Conservation (phyloP, 129 eudicot species). For the Artemisia tridentata region DNA sequence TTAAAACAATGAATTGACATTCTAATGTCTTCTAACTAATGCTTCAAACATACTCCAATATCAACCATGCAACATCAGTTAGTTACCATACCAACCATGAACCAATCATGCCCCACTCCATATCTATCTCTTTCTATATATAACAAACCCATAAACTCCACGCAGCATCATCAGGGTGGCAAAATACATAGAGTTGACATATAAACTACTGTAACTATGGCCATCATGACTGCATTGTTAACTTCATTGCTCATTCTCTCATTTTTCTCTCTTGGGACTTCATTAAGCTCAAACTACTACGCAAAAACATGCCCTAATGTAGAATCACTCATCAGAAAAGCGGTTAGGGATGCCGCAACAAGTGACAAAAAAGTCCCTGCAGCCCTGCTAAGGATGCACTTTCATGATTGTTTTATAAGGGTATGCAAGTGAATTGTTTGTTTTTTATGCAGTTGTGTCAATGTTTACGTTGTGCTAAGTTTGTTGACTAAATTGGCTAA, state of each 20-base stretch:
- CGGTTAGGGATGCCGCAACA: constrained; percentile 18
- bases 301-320: constrained; percentile 20
- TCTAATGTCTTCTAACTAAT: constrained; percentile 25
- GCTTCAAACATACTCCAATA: constrained; percentile 38
- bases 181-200: constrained; percentile 1
- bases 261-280: not conserved
- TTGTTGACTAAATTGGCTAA: not conserved
- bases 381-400: constrained; percentile 21
- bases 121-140: constrained; percentile 27
- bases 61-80: constrained; percentile 36
- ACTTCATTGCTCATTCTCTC: constrained; percentile 16
- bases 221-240: constrained; percentile 14
- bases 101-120: constrained; percentile 6
- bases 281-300: constrained; percentile 14
- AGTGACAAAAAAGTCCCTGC: constrained; percentile 20
- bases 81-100: constrained; percentile 36
- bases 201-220: constrained; percentile 25
- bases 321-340: constrained; percentile 20
- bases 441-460: not conserved
- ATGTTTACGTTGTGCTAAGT: not conserved
- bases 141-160: constrained; percentile 28
- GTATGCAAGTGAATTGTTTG: not conserved
- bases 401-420: constrained; percentile 20
- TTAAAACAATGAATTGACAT: constrained; percentile 4
- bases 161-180: constrained; percentile 23